phyloP scores from a whole-genome alignment of 805 yeast species.

The Wickerhamomyces queroliae region DNA sequence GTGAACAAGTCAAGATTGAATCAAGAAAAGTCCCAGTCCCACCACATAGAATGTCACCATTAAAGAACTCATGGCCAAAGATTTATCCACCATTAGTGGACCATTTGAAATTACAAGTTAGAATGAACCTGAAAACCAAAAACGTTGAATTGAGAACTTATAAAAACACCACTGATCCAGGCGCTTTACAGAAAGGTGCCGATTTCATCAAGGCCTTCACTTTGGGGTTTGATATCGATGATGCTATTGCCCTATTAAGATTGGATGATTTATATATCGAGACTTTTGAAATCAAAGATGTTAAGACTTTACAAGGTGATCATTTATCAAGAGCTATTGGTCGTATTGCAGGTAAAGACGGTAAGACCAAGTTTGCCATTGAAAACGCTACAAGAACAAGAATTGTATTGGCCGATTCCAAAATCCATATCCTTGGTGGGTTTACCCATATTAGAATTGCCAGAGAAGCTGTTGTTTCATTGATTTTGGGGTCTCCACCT shows the following conservation, averaged over 20 bases:
- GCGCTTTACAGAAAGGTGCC: constrained; percentile 96
- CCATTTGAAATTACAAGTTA: constrained; percentile 88
- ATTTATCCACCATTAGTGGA: constrained; percentile 95
- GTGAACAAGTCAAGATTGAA: constrained; percentile 69
- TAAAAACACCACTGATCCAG: constrained; percentile 78
- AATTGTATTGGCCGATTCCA: constrained; percentile 94
- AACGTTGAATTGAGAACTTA: constrained; percentile 84
- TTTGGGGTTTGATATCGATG: constrained; percentile 94
- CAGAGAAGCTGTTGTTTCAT: constrained; percentile 91
- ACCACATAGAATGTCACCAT: constrained; percentile 95
- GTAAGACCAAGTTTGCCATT: constrained; percentile 96
- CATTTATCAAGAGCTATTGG: constrained; percentile 98
- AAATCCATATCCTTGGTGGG: constrained; percentile 95
- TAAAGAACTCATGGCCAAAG: constrained; percentile 86
- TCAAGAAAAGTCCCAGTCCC: constrained; percentile 90
- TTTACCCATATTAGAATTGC: constrained; percentile 97
- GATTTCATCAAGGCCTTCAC: constrained; percentile 95
- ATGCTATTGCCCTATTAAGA: constrained; percentile 89
- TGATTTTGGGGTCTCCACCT: constrained; percentile 96
- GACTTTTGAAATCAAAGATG: constrained; percentile 95
- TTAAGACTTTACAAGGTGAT: constrained; percentile 91
- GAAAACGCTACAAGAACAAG: constrained; percentile 98
- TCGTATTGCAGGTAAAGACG: constrained; percentile 99
- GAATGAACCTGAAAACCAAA: constrained; percentile 88
- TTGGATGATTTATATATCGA: constrained; percentile 95